phyloP scores from a whole-genome alignment of 768 basidiomycete species.

The Lactifluus subvellereus region DNA sequence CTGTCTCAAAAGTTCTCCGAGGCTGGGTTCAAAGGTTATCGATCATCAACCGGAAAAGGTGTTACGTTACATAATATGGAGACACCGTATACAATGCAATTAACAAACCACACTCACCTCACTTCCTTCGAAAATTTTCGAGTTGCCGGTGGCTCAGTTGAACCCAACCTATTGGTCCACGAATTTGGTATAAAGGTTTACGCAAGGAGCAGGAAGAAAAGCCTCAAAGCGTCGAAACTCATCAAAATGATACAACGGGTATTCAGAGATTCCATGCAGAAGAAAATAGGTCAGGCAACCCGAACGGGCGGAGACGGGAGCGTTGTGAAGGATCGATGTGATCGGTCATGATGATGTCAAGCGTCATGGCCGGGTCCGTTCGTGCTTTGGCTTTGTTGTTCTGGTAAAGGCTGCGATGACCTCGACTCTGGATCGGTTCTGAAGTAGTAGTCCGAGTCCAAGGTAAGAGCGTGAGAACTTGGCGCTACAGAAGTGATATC shows the following conservation, averaged over 20 bases:
- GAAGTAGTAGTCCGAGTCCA: no score
- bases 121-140: neutral
- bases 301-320: no score
- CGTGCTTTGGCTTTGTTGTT: no score
- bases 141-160: neutral
- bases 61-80: neutral
- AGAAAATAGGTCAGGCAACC: no score
- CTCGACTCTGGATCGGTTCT: no score
- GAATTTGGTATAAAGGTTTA: neutral
- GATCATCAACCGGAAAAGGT: neutral
- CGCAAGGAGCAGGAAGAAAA: neutral
- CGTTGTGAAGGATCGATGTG: no score
- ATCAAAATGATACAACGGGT: neutral
- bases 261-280: neutral
- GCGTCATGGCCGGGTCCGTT: no score
- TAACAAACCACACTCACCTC: neutral
- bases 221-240: neutral
- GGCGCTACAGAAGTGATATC: no score
- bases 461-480: no score
- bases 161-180: neutral
- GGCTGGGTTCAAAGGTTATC: neutral
- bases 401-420: no score
- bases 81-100: no score
- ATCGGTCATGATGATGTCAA: no score
- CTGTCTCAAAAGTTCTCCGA: neutral